Base-by-base conservation (phyloP, 2,329 filamentous ascomycete species). In the Daldinia sp. region DNA sequence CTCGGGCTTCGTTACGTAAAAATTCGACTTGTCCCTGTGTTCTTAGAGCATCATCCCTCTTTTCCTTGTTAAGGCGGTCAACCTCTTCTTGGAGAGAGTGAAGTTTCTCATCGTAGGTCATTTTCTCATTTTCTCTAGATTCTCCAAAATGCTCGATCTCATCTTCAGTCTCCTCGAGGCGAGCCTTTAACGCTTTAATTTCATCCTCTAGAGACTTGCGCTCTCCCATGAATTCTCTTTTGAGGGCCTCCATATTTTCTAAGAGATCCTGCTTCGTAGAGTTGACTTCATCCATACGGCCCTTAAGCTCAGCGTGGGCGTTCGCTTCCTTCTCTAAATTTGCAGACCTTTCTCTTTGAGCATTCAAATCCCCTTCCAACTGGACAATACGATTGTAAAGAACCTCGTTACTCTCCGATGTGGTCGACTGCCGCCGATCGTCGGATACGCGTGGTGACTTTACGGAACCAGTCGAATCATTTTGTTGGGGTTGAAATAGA, bases 251-350 rank as follows among this genome's bases (percentile, higher is more conserved):
- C 80, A 99, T 92, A 73, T 99, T 99, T 68, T 92, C 90, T 78
- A 99, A 88, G 8, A 99, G 86, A 76, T 98, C 95, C 70, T 91
- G 91, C 77, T 99, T 99, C 0, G 91, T 97, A 2, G 92, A 94
- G 70, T 95, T 92, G 4, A 87, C 92, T 76, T 98, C 94, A 66
- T 95, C 88, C 64, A 97, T 85, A 71, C 89, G 89, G 72, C 81
- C 85, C 79, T 85, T 89, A 73, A 85, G 84, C 51, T 81, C 86
- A 67, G 75, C 81, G 52, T 84, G 83, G 2, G 81, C 78, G 54
- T 85, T 82, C 2, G 90, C 83, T 64, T 96, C 91, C 70, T 88
- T 90, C 68, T 94, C 89, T 9, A 95, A 78, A 3, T 80, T 82
- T 9, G 85, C 82, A 0, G 87, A 84, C 0, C 83, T 85, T 61